Conservation (phyloP, 768 basidiomycete species). For the Lentinula aciculospora region DNA sequence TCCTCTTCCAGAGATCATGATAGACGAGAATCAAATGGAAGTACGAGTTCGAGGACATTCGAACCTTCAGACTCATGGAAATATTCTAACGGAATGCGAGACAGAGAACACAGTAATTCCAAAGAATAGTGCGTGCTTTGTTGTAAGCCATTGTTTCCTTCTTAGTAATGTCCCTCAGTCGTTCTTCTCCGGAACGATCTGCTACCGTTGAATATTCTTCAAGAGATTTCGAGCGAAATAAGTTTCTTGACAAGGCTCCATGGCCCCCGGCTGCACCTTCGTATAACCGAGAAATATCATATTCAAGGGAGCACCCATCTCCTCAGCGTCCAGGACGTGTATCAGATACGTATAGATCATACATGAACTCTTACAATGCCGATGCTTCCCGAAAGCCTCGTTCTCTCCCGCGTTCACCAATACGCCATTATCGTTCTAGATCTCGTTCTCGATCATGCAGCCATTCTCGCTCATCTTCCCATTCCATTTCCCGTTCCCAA, state of each 20-base stretch:
- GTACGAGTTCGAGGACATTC: constrained; percentile 46
- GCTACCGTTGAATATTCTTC: constrained; percentile 13
- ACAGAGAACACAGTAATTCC: background rate
- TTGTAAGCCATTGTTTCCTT: constrained; percentile 12
- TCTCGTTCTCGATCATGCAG: constrained; percentile 14
- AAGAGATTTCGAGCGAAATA: constrained; percentile 1
- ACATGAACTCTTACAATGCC: constrained; percentile 1
- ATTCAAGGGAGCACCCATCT: background rate
- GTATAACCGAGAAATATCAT: background rate
- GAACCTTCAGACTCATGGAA: constrained; percentile 75
- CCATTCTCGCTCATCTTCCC: constrained; percentile 3
- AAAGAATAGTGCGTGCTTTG: constrained; percentile 8
- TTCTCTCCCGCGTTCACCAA: constrained; percentile 25
- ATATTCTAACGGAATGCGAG: constrained; percentile 32
- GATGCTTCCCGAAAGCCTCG: constrained; percentile 9
- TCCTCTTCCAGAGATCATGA: background rate
- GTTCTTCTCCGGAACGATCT: background rate
- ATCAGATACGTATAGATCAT: background rate
- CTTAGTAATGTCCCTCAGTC: constrained; percentile 8
- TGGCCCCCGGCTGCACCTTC: constrained; percentile 10
- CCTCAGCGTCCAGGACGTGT: constrained; percentile 2
- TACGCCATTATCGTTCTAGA: constrained; percentile 14
- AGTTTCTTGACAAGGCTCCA: background rate
- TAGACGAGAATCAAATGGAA: constrained; percentile 4
- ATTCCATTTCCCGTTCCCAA: background rate